These are phyloP conservation scores for Chloranthus sessilifolius DNA, from an alignment of 164 flowering plant genomes.

Conservation along the genomic window DNA sequence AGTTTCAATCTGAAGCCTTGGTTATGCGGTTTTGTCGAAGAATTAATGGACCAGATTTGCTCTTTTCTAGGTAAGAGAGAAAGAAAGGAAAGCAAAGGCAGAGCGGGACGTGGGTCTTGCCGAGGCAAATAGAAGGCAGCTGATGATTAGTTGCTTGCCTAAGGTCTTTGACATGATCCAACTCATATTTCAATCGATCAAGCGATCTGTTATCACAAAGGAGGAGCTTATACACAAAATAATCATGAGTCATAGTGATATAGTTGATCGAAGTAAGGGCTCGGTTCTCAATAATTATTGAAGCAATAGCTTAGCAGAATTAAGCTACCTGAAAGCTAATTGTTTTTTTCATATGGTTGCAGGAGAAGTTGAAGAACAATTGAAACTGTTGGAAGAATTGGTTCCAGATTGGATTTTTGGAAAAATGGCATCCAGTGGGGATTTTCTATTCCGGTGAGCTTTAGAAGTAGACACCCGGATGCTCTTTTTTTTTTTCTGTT, in stretches of 20 bases:
- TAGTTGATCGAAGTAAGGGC: conserved; percentile 60
- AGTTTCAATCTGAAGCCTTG: too few relatives aligned
- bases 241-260: conserved; percentile 34
- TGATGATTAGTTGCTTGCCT: conserved; percentile 62
- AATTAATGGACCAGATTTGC: too few relatives aligned
- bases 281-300: neutral
- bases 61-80: conserved; percentile 57
- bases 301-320: neutral
- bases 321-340: neutral
- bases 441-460: conserved; percentile 55
- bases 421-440: conserved; percentile 48
- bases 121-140: conserved; percentile 53
- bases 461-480: too few relatives aligned
- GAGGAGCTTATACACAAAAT: conserved; percentile 69
- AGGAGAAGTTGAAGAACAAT: conserved; percentile 78
- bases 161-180: conserved; percentile 63
- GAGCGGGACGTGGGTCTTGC: conserved; percentile 66
- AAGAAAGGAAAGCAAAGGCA: conserved; percentile 46
- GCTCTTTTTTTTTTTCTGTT: too few relatives aligned
- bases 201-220: conserved; percentile 58
- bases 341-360: conserved; percentile 13
- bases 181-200: conserved; percentile 53
- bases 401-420: conserved; percentile 72
- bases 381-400: conserved; percentile 51
- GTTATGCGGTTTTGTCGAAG: too few relatives aligned